Base-by-base conservation (phyloP, 805 yeast genomes). In the Yamadazyma paraphyllophila region DNA sequence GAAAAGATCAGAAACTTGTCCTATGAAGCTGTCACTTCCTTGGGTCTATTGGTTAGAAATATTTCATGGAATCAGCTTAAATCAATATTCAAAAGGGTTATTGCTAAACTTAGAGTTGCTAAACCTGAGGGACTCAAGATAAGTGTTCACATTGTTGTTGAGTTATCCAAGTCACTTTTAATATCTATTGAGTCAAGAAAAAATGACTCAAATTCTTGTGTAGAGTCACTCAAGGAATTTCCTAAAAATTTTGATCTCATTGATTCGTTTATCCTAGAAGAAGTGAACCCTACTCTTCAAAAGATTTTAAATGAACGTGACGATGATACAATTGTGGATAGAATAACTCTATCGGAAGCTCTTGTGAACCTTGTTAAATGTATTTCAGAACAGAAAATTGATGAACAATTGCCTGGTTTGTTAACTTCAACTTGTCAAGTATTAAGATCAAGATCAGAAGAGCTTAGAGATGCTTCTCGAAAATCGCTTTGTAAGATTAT, bases 371-470 rank as follows among this genome's bases (percentile, higher is more conserved):
- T 87, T 47, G 65, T 87, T 20, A 69, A 80, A 54, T 80, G 88
- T 41, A 71, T 92, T 35, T 69, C 85, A 0, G 71, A 74, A 9
- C 83, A 79, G 1, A 69, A 71, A 17, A 68, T 87, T 24, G 77
- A 75, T 14, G 57, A 72, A 4, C 80, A 82, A 41, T 73, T 94
- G 17, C 96, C 98, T 0, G 94, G 95, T 17, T 77, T 86, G 10
- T 71, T 94, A 52, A 87, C 97, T 0, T 81, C 82, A 51, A 75
- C 90, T n/a, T 90, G 97, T 61, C 97, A 92, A 61, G 85, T 88
- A 26, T 72, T 94, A 62, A 76, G 97, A 53, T 81, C 94, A 24
- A 81, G 88, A 59, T 80, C 91, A 3, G 96, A 89, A 62, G 96
- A 86, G 49, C 71, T 91, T 34, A 82, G 99, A 67, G 97, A 94